phyloP scores from a whole-genome alignment of 1,284 basidiomycete species.

The Ustilago hordei region DNA sequence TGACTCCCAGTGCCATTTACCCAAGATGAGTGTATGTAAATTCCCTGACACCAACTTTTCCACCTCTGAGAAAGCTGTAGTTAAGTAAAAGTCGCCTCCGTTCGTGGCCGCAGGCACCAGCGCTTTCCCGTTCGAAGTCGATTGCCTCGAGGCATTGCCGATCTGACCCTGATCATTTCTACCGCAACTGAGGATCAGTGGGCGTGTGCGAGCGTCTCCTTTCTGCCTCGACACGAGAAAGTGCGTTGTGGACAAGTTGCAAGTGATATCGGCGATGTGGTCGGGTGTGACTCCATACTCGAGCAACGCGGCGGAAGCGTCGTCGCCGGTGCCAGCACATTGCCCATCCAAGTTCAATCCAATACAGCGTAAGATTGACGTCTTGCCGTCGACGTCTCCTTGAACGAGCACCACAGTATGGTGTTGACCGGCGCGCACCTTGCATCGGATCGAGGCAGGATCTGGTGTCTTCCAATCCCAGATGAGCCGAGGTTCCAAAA shows the following conservation, averaged over 20 bases:
- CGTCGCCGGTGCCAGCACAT: background rate
- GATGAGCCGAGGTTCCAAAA: slow-evolving; percentile 36
- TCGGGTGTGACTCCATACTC: background rate
- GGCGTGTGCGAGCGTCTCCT: background rate
- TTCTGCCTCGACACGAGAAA: slow-evolving; percentile 9
- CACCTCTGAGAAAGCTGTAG: slow-evolving; percentile 1
- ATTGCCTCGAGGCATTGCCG: slow-evolving; percentile 4
- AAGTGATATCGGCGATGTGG: slow-evolving; percentile 20
- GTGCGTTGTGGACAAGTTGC: slow-evolving; percentile 50
- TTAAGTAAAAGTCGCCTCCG: slow-evolving; percentile 12
- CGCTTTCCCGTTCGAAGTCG: background rate
- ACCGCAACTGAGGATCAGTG: slow-evolving; percentile 29
- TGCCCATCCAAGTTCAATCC: slow-evolving; percentile 42
- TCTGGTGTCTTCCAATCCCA: slow-evolving; percentile 15
- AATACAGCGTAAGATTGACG: slow-evolving; percentile 5
- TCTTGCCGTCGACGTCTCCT: background rate
- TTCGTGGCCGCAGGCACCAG: slow-evolving; percentile 4
- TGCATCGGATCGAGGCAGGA: background rate
- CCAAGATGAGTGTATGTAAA: slow-evolving; percentile 47
- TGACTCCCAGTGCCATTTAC: background rate
- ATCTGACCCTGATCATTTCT: slow-evolving; percentile 45
- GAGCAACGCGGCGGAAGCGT: slow-evolving; percentile 2
- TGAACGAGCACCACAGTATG: slow-evolving; percentile 30
- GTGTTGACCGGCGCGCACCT: slow-evolving; percentile 34
- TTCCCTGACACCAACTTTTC: slow-evolving; percentile 48